Conservation (phyloP, 768 basidiomycete genomes). For the Calocera viscosa region DNA sequence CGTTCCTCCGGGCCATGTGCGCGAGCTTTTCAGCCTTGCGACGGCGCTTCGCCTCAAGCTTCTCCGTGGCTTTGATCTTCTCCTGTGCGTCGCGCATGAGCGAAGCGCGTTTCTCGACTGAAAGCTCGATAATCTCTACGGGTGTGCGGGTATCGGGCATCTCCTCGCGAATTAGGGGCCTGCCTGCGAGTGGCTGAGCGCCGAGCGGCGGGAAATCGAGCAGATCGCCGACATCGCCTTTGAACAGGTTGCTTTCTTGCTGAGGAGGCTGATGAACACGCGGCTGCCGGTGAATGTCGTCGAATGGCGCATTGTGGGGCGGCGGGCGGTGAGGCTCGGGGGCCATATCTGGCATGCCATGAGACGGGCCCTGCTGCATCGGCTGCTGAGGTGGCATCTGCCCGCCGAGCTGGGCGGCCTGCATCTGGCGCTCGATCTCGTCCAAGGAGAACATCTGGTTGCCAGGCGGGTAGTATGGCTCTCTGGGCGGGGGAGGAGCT, state of each 20-base stretch:
- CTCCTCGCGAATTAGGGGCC: slow-evolving; percentile 6
- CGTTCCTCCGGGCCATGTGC: slow-evolving; percentile 88
- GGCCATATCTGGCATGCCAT: slow-evolving; percentile 15
- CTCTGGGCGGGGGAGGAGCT: not conserved
- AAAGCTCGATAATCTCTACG: slow-evolving; percentile 10
- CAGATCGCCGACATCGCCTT: not conserved
- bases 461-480: slow-evolving; percentile 9
- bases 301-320: not conserved
- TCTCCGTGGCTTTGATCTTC: slow-evolving; percentile 83
- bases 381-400: slow-evolving; percentile 10
- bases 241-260: not conserved
- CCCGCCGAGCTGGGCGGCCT: slow-evolving; percentile 6
- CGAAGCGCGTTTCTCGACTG: slow-evolving; percentile 33
- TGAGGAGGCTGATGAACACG: slow-evolving; percentile 2
- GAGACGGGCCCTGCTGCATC: slow-evolving; percentile 30
- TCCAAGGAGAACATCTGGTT: slow-evolving; percentile 5
- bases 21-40: slow-evolving; percentile 75
- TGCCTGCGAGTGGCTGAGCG: not conserved
- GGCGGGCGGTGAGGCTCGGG: slow-evolving; percentile 12
- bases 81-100: slow-evolving; percentile 68
- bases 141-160: slow-evolving; percentile 9
- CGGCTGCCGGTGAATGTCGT: not conserved
- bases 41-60: slow-evolving; percentile 65
- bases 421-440: slow-evolving; percentile 11
- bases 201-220: slow-evolving; percentile 3